Evolutionary conservation across 805 yeast species (phyloP), one percentile per base, ranked within the genome.

Genomic region (Saccharomycopsis vini): DNA sequence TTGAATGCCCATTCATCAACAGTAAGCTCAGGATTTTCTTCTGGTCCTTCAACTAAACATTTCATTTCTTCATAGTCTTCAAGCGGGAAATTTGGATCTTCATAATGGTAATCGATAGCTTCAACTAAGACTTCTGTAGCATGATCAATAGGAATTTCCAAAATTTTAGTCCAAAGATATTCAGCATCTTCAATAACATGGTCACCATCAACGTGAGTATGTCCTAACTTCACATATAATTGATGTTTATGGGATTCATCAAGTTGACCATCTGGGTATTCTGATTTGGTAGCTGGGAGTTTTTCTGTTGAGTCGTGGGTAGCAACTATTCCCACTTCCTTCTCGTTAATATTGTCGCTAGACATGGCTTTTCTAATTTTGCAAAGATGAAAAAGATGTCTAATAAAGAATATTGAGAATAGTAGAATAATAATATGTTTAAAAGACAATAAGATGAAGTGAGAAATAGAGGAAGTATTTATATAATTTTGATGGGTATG

Each of bases 21-120:
- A 31, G 52, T 47, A 35, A 45, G 40, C 19, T 49, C 51, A 12
- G 54, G 47, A 42, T 53, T 53, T 23, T 54, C 44, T 40, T 54
- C 56, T 3, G 37, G 33, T 3, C 62, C 61, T 3, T 56, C 41
- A 3, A 56, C 49, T 7, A 66, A 55, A 6, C 44, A 42, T 41
- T 54, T 43, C 36, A 71, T 58, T 42, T 62, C 62, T 4, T 57
- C 59, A 50, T 63, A 63, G 32, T 66, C 67, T 2, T 52, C 56
- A 2, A 43, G 48, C 10, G 72, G 68, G 46, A 75, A 63, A 52
- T 73, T 73, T 31, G 68, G 67, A 53, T 76, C 81, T 40, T 64
- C 69, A 4, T 52, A 52, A 49, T 72, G 77, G 16, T 67, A 63
- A 1, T 52, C 62, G 2, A 67, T 47, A 4, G 72, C 67, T n/a